Percentiles rank a stretch among this genome's conserved stretches.
Conservation (phyloP, 2,329 filamentous ascomycete genomes). For the Basipetospora sp. region DNA sequence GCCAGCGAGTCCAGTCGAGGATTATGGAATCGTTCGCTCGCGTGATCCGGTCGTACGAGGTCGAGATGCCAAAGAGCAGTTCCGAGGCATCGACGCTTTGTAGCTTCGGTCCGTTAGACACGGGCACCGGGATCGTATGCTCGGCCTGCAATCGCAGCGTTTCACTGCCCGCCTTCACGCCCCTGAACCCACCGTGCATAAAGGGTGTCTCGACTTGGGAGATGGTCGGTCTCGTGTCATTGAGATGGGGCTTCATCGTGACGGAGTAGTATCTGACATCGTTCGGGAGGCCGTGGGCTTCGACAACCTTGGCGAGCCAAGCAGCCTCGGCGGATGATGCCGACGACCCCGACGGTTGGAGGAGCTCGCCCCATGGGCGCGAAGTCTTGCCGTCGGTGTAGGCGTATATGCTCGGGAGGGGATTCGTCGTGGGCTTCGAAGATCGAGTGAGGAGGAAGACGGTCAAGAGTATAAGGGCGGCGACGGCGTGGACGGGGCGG, state of each 20-base stretch:
- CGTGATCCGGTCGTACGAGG: conserved; percentile 24
- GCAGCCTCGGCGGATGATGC: conserved; percentile 16
- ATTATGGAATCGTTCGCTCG: conserved; percentile 24
- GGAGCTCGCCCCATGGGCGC: conserved; percentile 20
- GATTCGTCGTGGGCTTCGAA: conserved; percentile 2
- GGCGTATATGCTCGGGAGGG: conserved; percentile 5
- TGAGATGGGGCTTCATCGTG: conserved; percentile 4
- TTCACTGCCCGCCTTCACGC: conserved; percentile 15
- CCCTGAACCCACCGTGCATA: conserved; percentile 14
- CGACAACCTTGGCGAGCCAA: conserved; percentile 22
- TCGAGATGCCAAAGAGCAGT: conserved; percentile 17
- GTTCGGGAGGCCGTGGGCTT: conserved; percentile 15
- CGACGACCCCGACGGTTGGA: conserved; percentile 15
- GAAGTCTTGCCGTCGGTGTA: conserved; percentile 8
- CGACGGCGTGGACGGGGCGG: conserved; percentile 8
- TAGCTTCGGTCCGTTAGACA: conserved; percentile 16
- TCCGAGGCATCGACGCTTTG: conserved; percentile 24
- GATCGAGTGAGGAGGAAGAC: conserved; percentile 9
- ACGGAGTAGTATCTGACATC: conserved; percentile 8
- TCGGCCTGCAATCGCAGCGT: conserved; percentile 15
- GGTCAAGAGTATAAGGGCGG: conserved; percentile 8
- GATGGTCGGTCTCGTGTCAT: conserved; percentile 11
- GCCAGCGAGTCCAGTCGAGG: conserved; percentile 30
- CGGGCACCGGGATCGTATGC: conserved; percentile 19
- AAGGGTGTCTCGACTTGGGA: conserved; percentile 19